Evolutionary conservation across 2,329 filamentous ascomycete genomes (phyloP), one percentile per base, ranked within the genome.

Genomic region (Raffaelea arxii): DNA sequence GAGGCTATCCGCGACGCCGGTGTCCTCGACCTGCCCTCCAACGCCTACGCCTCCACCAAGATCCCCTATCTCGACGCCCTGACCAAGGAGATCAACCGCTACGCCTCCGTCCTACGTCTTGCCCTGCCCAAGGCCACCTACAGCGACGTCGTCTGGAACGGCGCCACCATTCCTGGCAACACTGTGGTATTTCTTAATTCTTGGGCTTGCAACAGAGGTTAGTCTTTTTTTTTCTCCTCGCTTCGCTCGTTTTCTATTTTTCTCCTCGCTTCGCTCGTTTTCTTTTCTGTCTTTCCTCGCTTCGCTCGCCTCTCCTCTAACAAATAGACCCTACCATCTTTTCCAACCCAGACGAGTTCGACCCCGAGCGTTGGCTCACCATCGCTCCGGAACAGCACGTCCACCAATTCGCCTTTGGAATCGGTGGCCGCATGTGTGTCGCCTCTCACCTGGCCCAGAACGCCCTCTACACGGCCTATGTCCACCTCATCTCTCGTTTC

Each of bases 1-100:
- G 64, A 74, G 2, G 84, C 84, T 42, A 90, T 90, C 57, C 71
- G 78, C 59, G 72, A 19, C 7, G 37, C 37, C 5, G 37, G 37
- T 21, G 7, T 21, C 18, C 18, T 39, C 4, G 9, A 39, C 14
- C 5, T 6, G 19, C 37, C 37, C 7, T 19, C 37, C 9, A 22
- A 39, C 18, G 7, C n/a, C 4, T 39, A 39, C 23, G 37, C 37
- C 7, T 19, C n/a, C 12, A 9, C 37, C 7, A 19, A 22, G 6
- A 22, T 39, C 6, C 12, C 14, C 5, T 39, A 39, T 14, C 19
- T 39, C 6, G 37, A 39, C 6, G 37, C 37, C 37, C 37, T 39
- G 12, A 39, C 37, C 9, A 39, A 39, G 19, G 37, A 39, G 37
- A 39, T 39, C 37, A 39, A 39, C 14, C 37, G 37, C 4, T 39